These are phyloP conservation scores for Kazachstania psychrophila DNA, from an alignment of 805 yeast species.

Conservation along the genomic window DNA sequence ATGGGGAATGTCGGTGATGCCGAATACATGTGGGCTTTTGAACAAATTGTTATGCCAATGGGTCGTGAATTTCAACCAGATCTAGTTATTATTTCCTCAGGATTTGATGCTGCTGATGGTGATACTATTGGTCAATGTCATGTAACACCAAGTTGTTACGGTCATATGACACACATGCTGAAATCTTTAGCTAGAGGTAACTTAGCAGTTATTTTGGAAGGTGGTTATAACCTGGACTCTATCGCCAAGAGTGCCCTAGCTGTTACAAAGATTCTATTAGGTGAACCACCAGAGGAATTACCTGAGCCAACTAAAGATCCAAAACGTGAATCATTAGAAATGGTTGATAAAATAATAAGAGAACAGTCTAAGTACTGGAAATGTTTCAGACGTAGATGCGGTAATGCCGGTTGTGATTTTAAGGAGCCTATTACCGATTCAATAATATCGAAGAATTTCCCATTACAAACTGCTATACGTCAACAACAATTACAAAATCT, in stretches of 20 bases:
- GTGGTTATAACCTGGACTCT: slow-evolving; percentile 90
- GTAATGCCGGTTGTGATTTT: slow-evolving; percentile 36
- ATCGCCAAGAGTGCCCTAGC: slow-evolving; percentile 86
- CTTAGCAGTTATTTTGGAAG: slow-evolving; percentile 83
- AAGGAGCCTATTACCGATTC: slow-evolving; percentile 29
- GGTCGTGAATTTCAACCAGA: slow-evolving; percentile 88
- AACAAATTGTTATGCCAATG: slow-evolving; percentile 76
- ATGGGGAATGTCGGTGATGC: slow-evolving; percentile 88
- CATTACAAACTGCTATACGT: slow-evolving; percentile 66
- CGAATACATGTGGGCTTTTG: slow-evolving; percentile 88
- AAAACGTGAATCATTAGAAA: slow-evolving; percentile 65
- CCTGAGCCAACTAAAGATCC: slow-evolving; percentile 47
- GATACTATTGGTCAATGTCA: slow-evolving; percentile 95
- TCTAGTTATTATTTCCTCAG: slow-evolving; percentile 84
- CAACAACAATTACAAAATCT: slow-evolving; percentile 55
- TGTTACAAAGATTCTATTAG: slow-evolving; percentile 82
- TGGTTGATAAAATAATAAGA: slow-evolving; percentile 69
- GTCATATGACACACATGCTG: slow-evolving; percentile 88
- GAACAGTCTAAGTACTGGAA: slow-evolving; percentile 84
- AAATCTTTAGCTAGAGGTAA: slow-evolving; percentile 84
- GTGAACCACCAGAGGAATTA: slow-evolving; percentile 87
- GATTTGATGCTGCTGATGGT: slow-evolving; percentile 98
- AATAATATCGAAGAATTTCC: slow-evolving; percentile 34
- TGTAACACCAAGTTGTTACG: slow-evolving; percentile 91
- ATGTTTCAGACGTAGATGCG: slow-evolving; percentile 57